phyloP scores from a whole-genome alignment of 108 stramenopile genomes.

The Pseudonitzschia multistriata region DNA sequence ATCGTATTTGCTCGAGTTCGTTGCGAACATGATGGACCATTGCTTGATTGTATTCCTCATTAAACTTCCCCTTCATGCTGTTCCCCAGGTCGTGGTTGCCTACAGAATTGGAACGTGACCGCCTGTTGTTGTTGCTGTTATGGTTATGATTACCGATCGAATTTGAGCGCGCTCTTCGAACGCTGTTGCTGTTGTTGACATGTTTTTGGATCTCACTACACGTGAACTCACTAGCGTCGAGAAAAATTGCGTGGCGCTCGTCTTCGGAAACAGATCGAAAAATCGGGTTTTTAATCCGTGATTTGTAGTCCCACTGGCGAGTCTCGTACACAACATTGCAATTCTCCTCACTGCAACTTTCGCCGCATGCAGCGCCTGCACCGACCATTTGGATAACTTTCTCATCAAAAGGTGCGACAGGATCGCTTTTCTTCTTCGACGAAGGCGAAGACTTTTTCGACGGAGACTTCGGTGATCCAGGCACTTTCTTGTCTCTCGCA shows the following conservation, averaged over 20 bases:
- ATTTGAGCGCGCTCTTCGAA: constrained; percentile 34
- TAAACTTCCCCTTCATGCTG: constrained; percentile 26
- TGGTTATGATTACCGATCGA: constrained; percentile 8
- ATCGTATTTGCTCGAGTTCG: constrained; percentile 74
- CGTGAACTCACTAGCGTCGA: constrained; percentile 3
- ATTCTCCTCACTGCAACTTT: constrained; percentile 16
- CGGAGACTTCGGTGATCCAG: not conserved
- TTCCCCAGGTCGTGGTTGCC: constrained; percentile 4
- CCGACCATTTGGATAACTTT: constrained; percentile 15
- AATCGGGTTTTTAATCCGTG: constrained; percentile 44
- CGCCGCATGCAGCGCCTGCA: not conserved
- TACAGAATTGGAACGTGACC: constrained; percentile 10
- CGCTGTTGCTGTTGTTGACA: constrained; percentile 11
- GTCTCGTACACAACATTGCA: constrained; percentile 49
- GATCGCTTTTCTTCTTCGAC: constrained; percentile 5
- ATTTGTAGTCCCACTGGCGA: constrained; percentile 77
- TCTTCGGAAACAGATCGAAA: constrained; percentile 43
- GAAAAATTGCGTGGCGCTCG: constrained; percentile 30
- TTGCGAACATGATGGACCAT: constrained; percentile 68
- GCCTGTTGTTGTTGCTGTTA: constrained; percentile 12
- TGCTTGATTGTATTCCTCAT: constrained; percentile 40
- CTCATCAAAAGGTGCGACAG: constrained; percentile 24
- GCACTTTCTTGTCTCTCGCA: constrained; percentile 34
- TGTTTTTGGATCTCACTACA: not conserved
- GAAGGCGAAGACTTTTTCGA: constrained; percentile 1